Conservation (phyloP, 2,329 filamentous ascomycete genomes). For the Fusarium sp. region DNA sequence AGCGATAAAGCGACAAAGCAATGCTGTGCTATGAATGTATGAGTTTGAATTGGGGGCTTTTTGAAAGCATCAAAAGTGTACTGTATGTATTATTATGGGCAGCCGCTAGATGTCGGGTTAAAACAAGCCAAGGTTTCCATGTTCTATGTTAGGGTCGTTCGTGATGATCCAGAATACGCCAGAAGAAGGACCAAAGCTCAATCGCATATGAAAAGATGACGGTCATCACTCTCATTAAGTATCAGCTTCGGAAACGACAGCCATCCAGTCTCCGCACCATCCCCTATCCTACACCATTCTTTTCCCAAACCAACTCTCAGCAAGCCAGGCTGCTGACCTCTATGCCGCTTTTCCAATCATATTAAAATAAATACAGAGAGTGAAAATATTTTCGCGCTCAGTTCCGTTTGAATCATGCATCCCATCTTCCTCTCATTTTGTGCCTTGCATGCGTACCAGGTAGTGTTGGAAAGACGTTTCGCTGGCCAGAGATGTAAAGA, state of each 20-base stretch:
- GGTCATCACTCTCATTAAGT: slow-evolving; percentile 46
- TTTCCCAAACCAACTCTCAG: slow-evolving; percentile 12
- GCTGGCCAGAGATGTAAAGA: slow-evolving; percentile 27
- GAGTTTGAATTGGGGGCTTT: neutral
- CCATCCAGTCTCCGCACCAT: slow-evolving; percentile 28
- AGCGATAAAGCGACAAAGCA: slow-evolving; percentile 63
- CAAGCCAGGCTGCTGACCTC: slow-evolving; percentile 23
- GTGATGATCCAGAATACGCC: neutral
- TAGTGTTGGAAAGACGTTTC: slow-evolving; percentile 5
- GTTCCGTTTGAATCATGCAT: slow-evolving; percentile 27
- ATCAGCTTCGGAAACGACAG: slow-evolving; percentile 26
- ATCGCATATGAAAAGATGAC: slow-evolving; percentile 15
- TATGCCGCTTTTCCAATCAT: slow-evolving; percentile 35
- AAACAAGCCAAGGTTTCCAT: slow-evolving; percentile 10
- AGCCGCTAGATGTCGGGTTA: slow-evolving; percentile 22
- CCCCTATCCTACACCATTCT: slow-evolving; percentile 18
- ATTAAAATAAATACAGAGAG: slow-evolving; percentile 32
- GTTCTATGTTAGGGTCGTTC: neutral
- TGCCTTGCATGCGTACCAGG: slow-evolving; percentile 16
- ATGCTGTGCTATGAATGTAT: slow-evolving; percentile 9
- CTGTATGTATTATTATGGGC: slow-evolving; percentile 48
- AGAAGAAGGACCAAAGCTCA: neutral
- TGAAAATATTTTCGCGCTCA: slow-evolving; percentile 31
- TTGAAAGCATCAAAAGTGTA: slow-evolving; percentile 34
- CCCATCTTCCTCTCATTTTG: slow-evolving; percentile 15